Conservation (phyloP, 1,284 basidiomycete genomes). For the Ustilago trichophora region DNA sequence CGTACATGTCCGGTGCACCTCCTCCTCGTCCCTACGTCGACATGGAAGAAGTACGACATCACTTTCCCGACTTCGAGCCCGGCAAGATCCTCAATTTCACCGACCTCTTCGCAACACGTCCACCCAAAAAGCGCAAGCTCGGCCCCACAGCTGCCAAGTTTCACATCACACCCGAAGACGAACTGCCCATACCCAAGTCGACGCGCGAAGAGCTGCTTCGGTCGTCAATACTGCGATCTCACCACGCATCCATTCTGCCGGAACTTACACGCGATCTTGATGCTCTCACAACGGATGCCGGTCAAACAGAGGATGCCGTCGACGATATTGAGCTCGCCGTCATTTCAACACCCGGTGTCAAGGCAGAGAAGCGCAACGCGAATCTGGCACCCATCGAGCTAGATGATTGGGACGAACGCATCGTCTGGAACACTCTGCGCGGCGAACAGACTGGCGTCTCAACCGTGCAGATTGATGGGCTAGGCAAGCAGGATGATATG, state of each 20-base stretch:
- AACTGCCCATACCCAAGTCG: conserved; percentile 34
- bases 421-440: conserved; percentile 26
- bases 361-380: conserved; percentile 19
- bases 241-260: conserved; percentile 21
- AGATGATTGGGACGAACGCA: conserved; percentile 64
- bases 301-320: neutral
- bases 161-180: conserved; percentile 38
- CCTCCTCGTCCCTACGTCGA: conserved; percentile 31
- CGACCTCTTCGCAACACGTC: conserved; percentile 78
- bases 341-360: conserved; percentile 31
- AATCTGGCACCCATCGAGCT: conserved; percentile 50
- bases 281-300: neutral
- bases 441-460: neutral
- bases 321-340: conserved; percentile 27
- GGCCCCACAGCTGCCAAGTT: conserved; percentile 32
- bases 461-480: neutral
- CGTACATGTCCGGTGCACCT: conserved; percentile 9
- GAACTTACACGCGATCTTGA: conserved; percentile 8
- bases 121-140: conserved; percentile 56
- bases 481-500: neutral
- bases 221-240: conserved; percentile 8
- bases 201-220: conserved; percentile 34
- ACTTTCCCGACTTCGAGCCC: conserved; percentile 86
- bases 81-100: conserved; percentile 86
- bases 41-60: conserved; percentile 74